Evolutionary conservation across 345 rosid species (phyloP).

Genomic region (Acer yangbiense): DNA sequence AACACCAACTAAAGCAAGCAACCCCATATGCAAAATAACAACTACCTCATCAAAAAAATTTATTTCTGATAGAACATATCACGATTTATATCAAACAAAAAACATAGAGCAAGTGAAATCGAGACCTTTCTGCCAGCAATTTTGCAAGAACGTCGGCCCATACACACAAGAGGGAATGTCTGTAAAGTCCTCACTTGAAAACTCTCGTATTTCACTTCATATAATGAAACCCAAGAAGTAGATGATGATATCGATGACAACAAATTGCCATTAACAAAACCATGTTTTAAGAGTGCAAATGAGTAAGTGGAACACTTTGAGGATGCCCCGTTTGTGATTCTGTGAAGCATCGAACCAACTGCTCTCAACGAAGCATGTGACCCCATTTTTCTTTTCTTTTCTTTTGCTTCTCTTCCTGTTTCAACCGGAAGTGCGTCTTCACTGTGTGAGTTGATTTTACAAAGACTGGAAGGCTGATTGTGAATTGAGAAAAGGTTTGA

Average conservation of each 20-base stretch:
- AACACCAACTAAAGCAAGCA: not conserved
- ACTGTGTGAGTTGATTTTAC: too few species aligned
- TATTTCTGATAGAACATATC: not conserved
- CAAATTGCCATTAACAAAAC: constrained; percentile 25
- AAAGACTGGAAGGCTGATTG: too few species aligned
- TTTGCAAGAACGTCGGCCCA: constrained; percentile 91
- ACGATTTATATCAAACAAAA: too few species aligned
- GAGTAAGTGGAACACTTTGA: constrained; percentile 36
- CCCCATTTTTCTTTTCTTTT: constrained; percentile 27
- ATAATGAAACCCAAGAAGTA: constrained; percentile 24
- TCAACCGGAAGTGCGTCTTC: not conserved
- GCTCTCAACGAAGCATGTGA: constrained; percentile 46
- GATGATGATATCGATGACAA: constrained; percentile 49
- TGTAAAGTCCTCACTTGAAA: constrained; percentile 51
- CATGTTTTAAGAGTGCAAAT: constrained; percentile 30
- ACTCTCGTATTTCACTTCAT: constrained; percentile 20
- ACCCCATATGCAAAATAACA: not conserved
- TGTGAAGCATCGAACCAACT: constrained; percentile 40
- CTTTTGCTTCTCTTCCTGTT: not conserved
- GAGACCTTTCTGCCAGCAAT: constrained; percentile 88
- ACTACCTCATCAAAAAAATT: not conserved
- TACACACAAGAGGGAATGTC: constrained; percentile 65
- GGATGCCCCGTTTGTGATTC: constrained; percentile 46
- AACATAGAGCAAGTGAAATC: not conserved
- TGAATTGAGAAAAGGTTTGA: too few species aligned